These are phyloP conservation scores for Corynespora cassiicola DNA, from an alignment of 2,329 filamentous ascomycete species.

Conservation along the genomic window DNA sequence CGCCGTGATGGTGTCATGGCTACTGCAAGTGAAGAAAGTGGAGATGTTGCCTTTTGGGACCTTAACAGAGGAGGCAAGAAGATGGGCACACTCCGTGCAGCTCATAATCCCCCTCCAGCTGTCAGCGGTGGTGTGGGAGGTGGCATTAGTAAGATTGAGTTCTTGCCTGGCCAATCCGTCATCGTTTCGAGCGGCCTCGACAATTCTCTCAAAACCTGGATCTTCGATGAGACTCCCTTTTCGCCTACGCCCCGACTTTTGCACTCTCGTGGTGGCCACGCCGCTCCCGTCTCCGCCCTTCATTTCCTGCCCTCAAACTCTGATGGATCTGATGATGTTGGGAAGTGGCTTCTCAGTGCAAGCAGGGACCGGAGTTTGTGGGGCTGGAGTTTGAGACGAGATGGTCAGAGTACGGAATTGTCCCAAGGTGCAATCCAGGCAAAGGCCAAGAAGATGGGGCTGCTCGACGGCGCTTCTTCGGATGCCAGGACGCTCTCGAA, in stretches of 20 bases:
- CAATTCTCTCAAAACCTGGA: constrained; percentile 95
- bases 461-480: constrained; percentile 65
- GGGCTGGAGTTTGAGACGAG: constrained; percentile 93
- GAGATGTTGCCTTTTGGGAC: constrained; percentile 96
- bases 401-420: constrained; percentile 91
- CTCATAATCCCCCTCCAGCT: constrained; percentile 78
- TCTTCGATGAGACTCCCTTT: constrained; percentile 92
- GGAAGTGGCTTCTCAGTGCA: constrained; percentile 93
- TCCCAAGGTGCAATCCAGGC: constrained; percentile 89
- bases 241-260: constrained; percentile 84
- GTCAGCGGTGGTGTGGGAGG: constrained; percentile 64
- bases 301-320: constrained; percentile 87
- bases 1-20: constrained; percentile 89
- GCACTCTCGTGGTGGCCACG: constrained; percentile 87
- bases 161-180: constrained; percentile 86
- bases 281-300: constrained; percentile 81
- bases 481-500: constrained; percentile 67
- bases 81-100: constrained; percentile 84
- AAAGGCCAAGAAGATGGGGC: constrained; percentile 87
- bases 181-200: constrained; percentile 90
- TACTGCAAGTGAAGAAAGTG: constrained; percentile 77
- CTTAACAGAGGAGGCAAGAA: constrained; percentile 87
- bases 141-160: constrained; percentile 87
- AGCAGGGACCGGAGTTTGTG: constrained; percentile 90
- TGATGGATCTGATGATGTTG: constrained; percentile 84